phyloP scores from a whole-genome alignment of 352 stramenopile genomes.

The Peronospora destructor region DNA sequence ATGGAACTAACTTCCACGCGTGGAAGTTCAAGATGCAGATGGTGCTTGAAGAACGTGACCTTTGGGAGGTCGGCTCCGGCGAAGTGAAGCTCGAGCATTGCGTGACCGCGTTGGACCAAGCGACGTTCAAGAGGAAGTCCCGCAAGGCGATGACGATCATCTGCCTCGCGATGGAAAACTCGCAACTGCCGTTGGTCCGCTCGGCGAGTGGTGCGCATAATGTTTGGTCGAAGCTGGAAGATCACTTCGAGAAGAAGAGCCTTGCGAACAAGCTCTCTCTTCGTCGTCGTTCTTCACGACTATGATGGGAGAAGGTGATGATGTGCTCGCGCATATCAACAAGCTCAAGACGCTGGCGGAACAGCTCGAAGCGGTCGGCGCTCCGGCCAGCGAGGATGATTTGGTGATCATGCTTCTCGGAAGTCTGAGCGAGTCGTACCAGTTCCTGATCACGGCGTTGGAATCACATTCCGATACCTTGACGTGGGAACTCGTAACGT shows the following conservation, averaged over 20 bases:
- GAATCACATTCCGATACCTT: no score
- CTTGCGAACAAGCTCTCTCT: neutral
- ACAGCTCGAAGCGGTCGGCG: no score
- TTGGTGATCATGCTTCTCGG: no score
- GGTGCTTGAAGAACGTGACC: constrained; percentile 6
- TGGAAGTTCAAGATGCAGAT: no score
- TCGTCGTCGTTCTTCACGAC: constrained; percentile 19
- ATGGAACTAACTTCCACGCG: no score
- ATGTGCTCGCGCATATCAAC: constrained; percentile 17
- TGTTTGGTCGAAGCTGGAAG: neutral
- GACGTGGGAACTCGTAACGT: no score
- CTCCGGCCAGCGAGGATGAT: no score
- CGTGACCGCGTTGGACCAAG: neutral
- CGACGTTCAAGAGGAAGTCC: neutral
- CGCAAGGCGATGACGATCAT: neutral
- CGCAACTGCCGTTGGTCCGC: neutral
- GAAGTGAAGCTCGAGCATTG: constrained; percentile 1
- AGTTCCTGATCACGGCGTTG: no score
- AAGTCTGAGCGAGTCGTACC: no score
- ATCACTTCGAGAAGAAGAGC: neutral
- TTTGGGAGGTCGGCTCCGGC: neutral
- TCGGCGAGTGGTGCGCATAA: neutral
- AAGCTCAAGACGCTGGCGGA: no score
- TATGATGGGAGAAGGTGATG: constrained; percentile 18
- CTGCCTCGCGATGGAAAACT: neutral